phyloP scores from a whole-genome alignment of 371 early-diverging fungal genomes.

The Apophysomyces trapeziformis region DNA sequence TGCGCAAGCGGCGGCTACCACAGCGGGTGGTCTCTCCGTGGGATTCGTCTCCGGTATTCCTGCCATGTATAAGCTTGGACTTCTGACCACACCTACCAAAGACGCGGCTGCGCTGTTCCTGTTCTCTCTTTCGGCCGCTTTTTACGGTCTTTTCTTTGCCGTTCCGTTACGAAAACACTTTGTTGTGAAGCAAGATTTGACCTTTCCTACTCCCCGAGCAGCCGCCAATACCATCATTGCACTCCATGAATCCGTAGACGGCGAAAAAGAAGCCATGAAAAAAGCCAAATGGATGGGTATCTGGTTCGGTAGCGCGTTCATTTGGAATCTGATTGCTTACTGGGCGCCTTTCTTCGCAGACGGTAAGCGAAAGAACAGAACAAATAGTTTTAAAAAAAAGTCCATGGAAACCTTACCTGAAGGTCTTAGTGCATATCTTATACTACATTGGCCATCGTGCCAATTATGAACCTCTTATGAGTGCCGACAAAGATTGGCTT shows the following conservation, averaged over 20 bases:
- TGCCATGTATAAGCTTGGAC: conserved; percentile 69
- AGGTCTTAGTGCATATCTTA: conserved; percentile 49
- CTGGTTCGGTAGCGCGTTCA: conserved; percentile 51
- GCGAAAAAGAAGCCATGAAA: conserved; percentile 40
- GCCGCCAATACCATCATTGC: conserved; percentile 72
- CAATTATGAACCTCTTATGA: conserved; percentile 43
- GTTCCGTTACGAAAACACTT: conserved; percentile 74
- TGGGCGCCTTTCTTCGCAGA: conserved; percentile 60
- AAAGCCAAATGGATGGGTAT: conserved; percentile 55
- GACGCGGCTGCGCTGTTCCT: conserved; percentile 54
- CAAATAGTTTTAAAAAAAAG: too few relatives aligned
- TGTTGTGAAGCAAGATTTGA: conserved; percentile 69
- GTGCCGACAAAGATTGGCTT: conserved; percentile 58
- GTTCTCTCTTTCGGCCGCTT: conserved; percentile 62
- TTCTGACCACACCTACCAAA: conserved; percentile 53
- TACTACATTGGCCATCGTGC: conserved; percentile 62
- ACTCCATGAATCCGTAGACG: conserved; percentile 56
- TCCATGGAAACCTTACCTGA: too few relatives aligned
- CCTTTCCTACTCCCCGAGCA: conserved; percentile 73
- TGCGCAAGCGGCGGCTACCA: conserved; percentile 71
- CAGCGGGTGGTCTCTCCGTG: conserved; percentile 69
- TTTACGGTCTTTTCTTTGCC: conserved; percentile 76
- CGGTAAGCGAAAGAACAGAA: conserved; percentile 16
- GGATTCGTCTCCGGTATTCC: conserved; percentile 73
- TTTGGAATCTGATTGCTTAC: conserved; percentile 51